Evolutionary conservation across 1,284 basidiomycete species (phyloP).

Genomic region (Athelia psychrophila): DNA sequence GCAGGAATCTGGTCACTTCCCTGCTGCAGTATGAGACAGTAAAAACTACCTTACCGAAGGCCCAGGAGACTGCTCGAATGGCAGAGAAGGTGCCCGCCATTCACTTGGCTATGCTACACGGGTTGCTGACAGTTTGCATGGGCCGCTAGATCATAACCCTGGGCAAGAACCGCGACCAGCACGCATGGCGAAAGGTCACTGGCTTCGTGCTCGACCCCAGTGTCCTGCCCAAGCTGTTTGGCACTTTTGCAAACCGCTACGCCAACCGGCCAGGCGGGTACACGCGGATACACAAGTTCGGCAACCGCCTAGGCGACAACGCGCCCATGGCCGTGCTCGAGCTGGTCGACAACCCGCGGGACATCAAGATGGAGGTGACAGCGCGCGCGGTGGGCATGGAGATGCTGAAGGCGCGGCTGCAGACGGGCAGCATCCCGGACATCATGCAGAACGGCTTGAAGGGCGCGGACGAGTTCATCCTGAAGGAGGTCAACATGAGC

Average conservation of each 20-base stretch:
- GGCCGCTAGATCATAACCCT: constrained; percentile 90
- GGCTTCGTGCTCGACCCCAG: constrained; percentile 73
- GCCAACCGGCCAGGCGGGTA: constrained; percentile 87
- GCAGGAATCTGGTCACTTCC: constrained; percentile 92
- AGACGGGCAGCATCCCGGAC: constrained; percentile 36
- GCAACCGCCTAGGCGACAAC: constrained; percentile 88
- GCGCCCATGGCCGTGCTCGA: constrained; percentile 92
- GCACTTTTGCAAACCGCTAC: constrained; percentile 81
- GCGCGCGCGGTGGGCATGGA: constrained; percentile 85
- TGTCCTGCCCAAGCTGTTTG: constrained; percentile 81
- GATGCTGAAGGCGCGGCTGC: constrained; percentile 53
- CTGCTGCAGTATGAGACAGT: constrained; percentile 96
- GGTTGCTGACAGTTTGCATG: constrained; percentile 7
- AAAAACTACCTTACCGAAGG: constrained; percentile 95
- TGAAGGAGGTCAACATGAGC: constrained; percentile 40
- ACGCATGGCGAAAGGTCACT: constrained; percentile 62
- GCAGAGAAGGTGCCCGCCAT: constrained; percentile 79
- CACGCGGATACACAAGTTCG: constrained; percentile 91
- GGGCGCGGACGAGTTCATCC: constrained; percentile 44
- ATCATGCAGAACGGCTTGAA: constrained; percentile 49
- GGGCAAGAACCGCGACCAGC: constrained; percentile 77
- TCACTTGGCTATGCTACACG: not conserved
- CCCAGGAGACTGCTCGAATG: constrained; percentile 86
- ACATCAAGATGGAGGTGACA: constrained; percentile 85
- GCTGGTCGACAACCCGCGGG: constrained; percentile 91